Conservation (phyloP, 129 eudicot species). For the Chrysanthemum lavandulifolium region DNA sequence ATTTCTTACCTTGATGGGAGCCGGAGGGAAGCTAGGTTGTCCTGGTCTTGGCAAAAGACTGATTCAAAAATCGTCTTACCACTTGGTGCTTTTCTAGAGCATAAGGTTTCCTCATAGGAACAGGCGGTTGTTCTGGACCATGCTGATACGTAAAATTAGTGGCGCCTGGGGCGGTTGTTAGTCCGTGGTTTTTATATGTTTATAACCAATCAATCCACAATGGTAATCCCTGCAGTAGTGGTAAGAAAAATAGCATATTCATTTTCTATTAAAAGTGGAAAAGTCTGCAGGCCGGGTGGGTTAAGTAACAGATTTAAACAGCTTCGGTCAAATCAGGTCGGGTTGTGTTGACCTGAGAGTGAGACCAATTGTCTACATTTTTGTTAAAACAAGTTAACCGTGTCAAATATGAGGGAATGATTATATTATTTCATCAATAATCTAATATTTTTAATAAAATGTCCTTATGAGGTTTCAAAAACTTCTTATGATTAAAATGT, state of each 20-base stretch:
- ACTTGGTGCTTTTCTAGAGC: constrained; percentile 15
- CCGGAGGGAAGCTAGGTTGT: constrained; percentile 23
- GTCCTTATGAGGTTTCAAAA: too few species aligned
- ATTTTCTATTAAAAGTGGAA: background rate
- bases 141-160: constrained; percentile 31
- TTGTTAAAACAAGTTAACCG: too few species aligned
- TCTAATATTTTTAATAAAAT: too few species aligned
- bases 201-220: constrained; percentile 81
- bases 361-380: too few species aligned
- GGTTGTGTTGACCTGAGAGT: too few species aligned
- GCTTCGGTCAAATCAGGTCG: too few species aligned
- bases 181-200: constrained; percentile 33
- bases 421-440: too few species aligned
- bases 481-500: too few species aligned
- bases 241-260: constrained; percentile 5
- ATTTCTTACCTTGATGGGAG: constrained; percentile 33
- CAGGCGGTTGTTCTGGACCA: constrained; percentile 37
- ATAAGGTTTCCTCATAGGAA: constrained; percentile 27
- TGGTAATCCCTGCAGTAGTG: constrained; percentile 66
- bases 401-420: too few species aligned
- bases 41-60: background rate
- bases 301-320: too few species aligned
- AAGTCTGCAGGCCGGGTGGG: too few species aligned
- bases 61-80: constrained; percentile 19
- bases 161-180: constrained; percentile 10